Base-by-base conservation (phyloP, 2,329 filamentous ascomycete genomes). In the Immersiporthe knoxdaviesiana region DNA sequence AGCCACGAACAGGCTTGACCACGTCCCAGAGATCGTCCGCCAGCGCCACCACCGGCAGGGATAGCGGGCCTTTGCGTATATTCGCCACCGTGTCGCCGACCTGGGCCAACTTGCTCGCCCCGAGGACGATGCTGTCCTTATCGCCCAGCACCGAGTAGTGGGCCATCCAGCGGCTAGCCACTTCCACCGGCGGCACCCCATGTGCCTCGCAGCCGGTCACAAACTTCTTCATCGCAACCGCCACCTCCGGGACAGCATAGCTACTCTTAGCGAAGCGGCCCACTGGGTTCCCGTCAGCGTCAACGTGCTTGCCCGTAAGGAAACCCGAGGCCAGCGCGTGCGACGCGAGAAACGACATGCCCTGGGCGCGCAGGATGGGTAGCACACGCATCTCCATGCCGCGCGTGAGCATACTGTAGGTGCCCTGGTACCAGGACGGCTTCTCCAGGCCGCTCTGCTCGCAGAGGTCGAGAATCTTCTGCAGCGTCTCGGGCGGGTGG, bases 371-470 rank as follows among this genome's bases (percentile, higher is more conserved):
- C 7, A 82, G 73, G 0, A 79, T 69, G 0, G 80, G 81, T 16
- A 80, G 73, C 3, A 82, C 72, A 16, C 73, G 71, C 2, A 73
- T 74, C 66, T 83, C 81, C 65, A 75, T 74, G 7, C 74, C 75
- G 7, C 81, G 80, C 10, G 76, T 76, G 10, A 81, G 70, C 5
- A 79, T 68, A 67, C 76, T 81, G 70, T 82, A 82, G 16, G 77
- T 75, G 39, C 80, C 80, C 60, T 83, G 80, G 63, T 82, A 83
- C 66, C 76, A 78, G 7, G 70, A 75, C 0, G 80, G 81, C 63
- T 81, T 80, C n/a, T 73, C 69, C 73, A 77, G 80, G 47, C 73
- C 74, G 3, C 79, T 75, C 56, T 74, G 59, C 27, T 79, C 78
- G 71, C 77, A 79, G 21, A 80, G 71, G 5, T 73, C 71, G 37